These are phyloP conservation scores for Syzygium jambos DNA, from an alignment of 345 rosid species.

Conservation along the genomic window DNA sequence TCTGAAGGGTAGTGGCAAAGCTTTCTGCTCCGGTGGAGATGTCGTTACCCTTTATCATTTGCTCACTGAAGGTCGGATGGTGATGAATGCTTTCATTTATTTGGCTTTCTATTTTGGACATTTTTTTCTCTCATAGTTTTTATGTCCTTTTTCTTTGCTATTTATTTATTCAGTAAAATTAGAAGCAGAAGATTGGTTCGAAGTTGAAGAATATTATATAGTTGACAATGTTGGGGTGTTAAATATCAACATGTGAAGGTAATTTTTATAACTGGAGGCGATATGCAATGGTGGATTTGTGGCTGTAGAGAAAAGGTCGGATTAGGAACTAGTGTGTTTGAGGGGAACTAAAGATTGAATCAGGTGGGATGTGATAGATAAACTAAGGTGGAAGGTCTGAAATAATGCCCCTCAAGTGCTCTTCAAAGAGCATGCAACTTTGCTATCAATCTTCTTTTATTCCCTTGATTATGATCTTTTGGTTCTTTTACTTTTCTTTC, in stretches of 20 bases:
- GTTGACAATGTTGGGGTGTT: too few species aligned
- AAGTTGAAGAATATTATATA: background rate
- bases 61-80: constrained; percentile 48
- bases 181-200: background rate
- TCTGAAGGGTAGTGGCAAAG: constrained; percentile 76
- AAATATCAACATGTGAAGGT: too few species aligned
- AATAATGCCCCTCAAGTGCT: too few species aligned
- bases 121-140: background rate
- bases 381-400: too few species aligned
- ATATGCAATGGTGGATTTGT: background rate
- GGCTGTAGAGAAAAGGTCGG: background rate
- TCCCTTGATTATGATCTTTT: too few species aligned
- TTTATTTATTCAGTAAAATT: background rate
- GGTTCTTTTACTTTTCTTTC: background rate
- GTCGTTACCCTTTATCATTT: constrained; percentile 46
- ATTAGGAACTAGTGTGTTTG: background rate
- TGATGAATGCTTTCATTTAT: background rate
- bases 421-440: too few species aligned
- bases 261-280: too few species aligned
- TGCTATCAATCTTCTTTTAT: too few species aligned
- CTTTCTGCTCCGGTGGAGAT: constrained; percentile 84
- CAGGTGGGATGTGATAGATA: too few species aligned
- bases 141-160: background rate
- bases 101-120: background rate
- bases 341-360: background rate